Base-by-base conservation (phyloP, 2,329 filamentous ascomycete genomes). In the Alternaria arborescens region DNA sequence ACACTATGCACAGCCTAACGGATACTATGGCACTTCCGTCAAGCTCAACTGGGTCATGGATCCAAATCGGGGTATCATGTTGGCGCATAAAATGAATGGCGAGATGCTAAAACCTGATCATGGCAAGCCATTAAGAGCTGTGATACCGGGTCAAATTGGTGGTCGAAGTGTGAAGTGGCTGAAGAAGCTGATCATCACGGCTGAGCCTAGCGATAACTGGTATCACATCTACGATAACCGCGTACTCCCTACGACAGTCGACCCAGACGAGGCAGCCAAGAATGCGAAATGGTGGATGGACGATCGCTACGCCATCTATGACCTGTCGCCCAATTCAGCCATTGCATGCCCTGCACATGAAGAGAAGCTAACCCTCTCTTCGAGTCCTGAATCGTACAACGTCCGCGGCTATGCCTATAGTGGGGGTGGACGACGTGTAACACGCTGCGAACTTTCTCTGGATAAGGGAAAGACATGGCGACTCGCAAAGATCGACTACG, bases 221-320 rank as follows among this genome's bases (percentile, higher is more conserved):
- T 97, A 97, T 71, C 94, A 97, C 77, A 93, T 96, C 64, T 94
- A 95, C 78, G 94, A 97, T 77, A 97, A 97, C 75, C 84, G 93
- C 60, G 93, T 97, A 1, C 80, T 97, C 40, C 94, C 94, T 66
- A 97, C 93, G 0, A 94, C 89, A 85, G 85, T 97, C 16, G 90
- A 89, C 11, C 93, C 94, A 0, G 93, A 97, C 68, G 89, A 90
- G 74, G 90, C 91, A 60, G 89, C 89, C 2, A 87, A 90, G 64
- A 83, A 93, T 54, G 87, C 88, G 0, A 86, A 89, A 22, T 92
- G 89, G 81, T 97, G 94, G 94, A 89, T 83, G 70, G 94, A 97
- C 74, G 93, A 97, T 65, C 86, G 92, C 62, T 97, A 97, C 72
- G 93, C 93, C 20, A 97, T 97, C 62, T 97, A 97, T 75, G 94